Conservation (phyloP, 164 flowering plant species). For the Vitis amurensis region DNA sequence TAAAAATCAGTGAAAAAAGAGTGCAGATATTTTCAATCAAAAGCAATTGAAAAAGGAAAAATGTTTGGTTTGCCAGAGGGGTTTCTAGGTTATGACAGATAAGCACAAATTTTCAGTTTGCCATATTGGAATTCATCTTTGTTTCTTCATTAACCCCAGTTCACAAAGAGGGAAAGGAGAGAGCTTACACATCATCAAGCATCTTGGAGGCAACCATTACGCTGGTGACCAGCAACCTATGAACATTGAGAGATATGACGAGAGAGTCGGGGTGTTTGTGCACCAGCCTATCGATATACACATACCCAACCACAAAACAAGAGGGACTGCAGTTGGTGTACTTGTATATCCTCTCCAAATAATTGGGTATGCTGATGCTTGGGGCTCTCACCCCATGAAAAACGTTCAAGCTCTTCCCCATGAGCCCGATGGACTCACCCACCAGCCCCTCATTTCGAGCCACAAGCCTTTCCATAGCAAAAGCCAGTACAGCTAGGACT, state of each 20-base stretch:
- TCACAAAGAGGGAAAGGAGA: neutral
- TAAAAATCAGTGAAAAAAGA: too few species aligned
- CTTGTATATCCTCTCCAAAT: slow-evolving; percentile 85
- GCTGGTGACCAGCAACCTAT: slow-evolving; percentile 79
- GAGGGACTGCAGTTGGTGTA: slow-evolving; percentile 88
- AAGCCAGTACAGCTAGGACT: slow-evolving; percentile 58
- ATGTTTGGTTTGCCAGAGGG: too few species aligned
- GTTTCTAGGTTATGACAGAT: too few species aligned
- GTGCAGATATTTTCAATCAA: too few species aligned
- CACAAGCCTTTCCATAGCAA: slow-evolving; percentile 68
- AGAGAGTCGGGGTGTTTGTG: slow-evolving; percentile 79
- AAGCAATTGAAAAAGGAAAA: too few species aligned
- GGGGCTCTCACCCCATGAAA: slow-evolving; percentile 88
- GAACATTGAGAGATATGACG: slow-evolving; percentile 76
- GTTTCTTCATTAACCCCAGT: too few species aligned
- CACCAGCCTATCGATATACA: slow-evolving; percentile 75
- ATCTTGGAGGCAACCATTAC: slow-evolving; percentile 93
- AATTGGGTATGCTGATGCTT: slow-evolving; percentile 69
- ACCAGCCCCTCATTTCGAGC: slow-evolving; percentile 62
- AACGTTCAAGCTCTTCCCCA: slow-evolving; percentile 50
- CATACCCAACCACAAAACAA: slow-evolving; percentile 86
- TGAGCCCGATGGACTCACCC: slow-evolving; percentile 5
- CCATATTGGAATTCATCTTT: too few species aligned
- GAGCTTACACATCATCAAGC: slow-evolving; percentile 83
- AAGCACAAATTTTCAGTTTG: too few species aligned